phyloP scores from a whole-genome alignment of 164 flowering plant species.

The Magnolia kwangsiensis region DNA sequence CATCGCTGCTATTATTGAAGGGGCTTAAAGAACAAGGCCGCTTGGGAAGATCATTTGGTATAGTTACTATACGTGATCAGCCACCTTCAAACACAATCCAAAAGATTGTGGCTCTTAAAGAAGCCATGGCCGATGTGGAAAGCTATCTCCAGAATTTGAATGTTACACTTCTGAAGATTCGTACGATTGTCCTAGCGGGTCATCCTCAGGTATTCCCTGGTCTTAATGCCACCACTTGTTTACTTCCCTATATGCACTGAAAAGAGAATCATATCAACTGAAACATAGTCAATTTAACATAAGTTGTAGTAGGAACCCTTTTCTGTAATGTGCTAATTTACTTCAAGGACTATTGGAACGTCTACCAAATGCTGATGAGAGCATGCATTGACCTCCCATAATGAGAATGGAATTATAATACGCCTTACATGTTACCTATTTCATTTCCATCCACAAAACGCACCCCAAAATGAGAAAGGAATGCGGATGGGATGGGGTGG shows the following conservation, averaged over 20 bases:
- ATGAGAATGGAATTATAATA: too few species aligned
- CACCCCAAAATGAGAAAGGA: too few species aligned
- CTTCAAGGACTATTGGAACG: neutral
- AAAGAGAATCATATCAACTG: neutral
- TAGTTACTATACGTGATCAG: conserved; percentile 80
- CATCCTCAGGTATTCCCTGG: conserved; percentile 78
- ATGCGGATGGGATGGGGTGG: too few species aligned
- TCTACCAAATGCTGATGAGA: neutral
- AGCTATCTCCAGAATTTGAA: conserved; percentile 72
- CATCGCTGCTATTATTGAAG: conserved; percentile 65
- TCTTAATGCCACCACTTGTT: neutral
- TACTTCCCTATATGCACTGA: neutral
- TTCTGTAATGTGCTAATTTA: neutral
- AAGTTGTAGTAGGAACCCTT: neutral
- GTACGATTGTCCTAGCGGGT: conserved; percentile 76
- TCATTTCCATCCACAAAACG: too few species aligned
- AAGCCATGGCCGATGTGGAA: conserved; percentile 85
- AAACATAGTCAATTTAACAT: neutral
- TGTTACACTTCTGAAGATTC: conserved; percentile 69
- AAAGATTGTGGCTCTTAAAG: conserved; percentile 81
- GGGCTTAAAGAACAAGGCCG: conserved; percentile 94
- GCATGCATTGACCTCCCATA: neutral
- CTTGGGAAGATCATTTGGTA: conserved; percentile 82
- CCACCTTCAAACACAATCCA: conserved; percentile 95
- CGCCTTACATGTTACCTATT: too few species aligned